A percentile compares a stretch with the other conserved stretches of the same genome.
These are phyloP conservation scores for Salix viminalis DNA, from an alignment of 345 rosid species.

Conservation along the genomic window DNA sequence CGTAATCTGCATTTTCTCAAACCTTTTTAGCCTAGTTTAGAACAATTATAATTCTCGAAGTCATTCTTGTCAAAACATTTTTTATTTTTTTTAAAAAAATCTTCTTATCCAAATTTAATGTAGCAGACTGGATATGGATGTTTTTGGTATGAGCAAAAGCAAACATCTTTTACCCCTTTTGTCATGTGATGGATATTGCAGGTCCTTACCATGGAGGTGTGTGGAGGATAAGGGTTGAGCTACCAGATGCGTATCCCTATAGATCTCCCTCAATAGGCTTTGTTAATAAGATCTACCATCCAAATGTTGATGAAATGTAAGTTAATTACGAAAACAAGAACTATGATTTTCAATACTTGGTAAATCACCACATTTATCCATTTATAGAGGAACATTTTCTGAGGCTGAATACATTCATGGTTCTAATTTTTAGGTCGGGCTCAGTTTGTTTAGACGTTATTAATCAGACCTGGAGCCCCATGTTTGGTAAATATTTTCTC, in stretches of 20 bases:
- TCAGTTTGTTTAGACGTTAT: constrained; percentile 90
- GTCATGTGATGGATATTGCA: constrained; percentile 30
- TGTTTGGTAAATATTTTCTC: constrained; percentile 46
- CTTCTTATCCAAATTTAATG: neutral
- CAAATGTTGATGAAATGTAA: constrained; percentile 69
- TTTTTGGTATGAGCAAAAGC: neutral
- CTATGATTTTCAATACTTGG: neutral
- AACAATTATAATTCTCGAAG: neutral
- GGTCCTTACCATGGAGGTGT: constrained; percentile 92
- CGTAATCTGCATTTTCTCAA: neutral
- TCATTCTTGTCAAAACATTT: neutral
- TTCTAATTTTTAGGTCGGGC: constrained; percentile 49
- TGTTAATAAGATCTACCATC: constrained; percentile 77
- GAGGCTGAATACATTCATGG: neutral
- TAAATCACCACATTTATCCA: constrained; percentile 1
- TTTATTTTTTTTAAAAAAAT: neutral
- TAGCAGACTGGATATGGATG: neutral
- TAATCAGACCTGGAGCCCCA: constrained; percentile 79
- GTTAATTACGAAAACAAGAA: neutral
- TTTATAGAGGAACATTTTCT: constrained; percentile 10
- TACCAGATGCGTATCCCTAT: constrained; percentile 83
- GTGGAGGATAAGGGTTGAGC: constrained; percentile 96
- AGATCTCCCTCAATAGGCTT: constrained; percentile 59
- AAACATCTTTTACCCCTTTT: neutral
- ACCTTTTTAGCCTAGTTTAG: neutral